These are phyloP conservation scores for Botrytis hyacinthi DNA, from an alignment of 2,329 filamentous ascomycete species.

Conservation along the genomic window DNA sequence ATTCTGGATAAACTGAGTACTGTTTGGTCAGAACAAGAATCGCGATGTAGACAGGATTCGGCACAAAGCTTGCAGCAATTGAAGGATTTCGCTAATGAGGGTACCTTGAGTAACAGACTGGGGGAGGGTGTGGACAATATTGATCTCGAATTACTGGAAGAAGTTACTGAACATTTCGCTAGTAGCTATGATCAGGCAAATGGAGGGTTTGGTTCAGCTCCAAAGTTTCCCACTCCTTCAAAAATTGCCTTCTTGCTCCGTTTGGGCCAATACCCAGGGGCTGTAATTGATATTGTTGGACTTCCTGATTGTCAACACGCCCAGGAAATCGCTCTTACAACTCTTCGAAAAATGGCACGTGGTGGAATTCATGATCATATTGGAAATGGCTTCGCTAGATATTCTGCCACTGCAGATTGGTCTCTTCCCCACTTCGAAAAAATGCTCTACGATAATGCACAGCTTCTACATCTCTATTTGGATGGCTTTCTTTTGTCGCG, in stretches of 20 bases:
- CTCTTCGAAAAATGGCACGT: constrained; percentile 73
- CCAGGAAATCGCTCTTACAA: constrained; percentile 75
- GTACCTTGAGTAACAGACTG: constrained; percentile 56
- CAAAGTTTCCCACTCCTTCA: constrained; percentile 87
- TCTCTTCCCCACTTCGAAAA: constrained; percentile 96
- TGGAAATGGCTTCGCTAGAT: constrained; percentile 76
- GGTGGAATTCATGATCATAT: constrained; percentile 73
- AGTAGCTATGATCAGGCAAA: constrained; percentile 75
- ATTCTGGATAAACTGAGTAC: constrained; percentile 75
- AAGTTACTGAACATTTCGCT: constrained; percentile 78
- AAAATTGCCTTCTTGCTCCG: constrained; percentile 81
- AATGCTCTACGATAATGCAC: constrained; percentile 89
- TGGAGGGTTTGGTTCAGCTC: constrained; percentile 76
- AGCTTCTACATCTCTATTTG: constrained; percentile 78
- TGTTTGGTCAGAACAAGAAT: constrained; percentile 79
- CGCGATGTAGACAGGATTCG: constrained; percentile 79
- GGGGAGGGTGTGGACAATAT: constrained; percentile 61
- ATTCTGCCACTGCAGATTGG: constrained; percentile 91
- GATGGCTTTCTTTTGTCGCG: constrained; percentile 68
- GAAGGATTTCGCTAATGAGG: constrained; percentile 84
- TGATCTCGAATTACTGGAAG: constrained; percentile 87
- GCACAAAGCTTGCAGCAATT: constrained; percentile 79
- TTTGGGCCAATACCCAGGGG: constrained; percentile 66
- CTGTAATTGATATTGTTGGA: constrained; percentile 85
- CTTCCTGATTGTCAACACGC: constrained; percentile 71